phyloP scores from a whole-genome alignment of 116 monocot genomes.

The Dioscorea cayenensis region DNA sequence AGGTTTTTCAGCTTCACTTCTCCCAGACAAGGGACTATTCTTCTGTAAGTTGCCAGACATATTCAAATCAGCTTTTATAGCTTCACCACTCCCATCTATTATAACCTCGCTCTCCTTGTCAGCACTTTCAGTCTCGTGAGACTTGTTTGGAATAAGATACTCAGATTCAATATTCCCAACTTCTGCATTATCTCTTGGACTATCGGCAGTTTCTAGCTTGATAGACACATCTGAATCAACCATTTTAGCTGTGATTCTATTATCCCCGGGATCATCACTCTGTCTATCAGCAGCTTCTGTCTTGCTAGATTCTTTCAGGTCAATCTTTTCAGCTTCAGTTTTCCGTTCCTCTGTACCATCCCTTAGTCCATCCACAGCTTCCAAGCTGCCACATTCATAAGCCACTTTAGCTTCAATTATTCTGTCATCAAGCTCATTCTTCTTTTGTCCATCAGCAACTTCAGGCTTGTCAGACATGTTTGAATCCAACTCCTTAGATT shows the following conservation, averaged over 20 bases:
- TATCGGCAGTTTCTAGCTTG: neutral
- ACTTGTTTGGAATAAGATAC: neutral
- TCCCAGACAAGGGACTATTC: neutral
- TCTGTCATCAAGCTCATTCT: neutral
- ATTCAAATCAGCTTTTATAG: neutral
- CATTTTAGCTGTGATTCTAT: neutral
- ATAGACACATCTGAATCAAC: neutral
- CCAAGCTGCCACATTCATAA: neutral
- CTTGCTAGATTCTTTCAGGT: no score
- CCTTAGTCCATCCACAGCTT: neutral
- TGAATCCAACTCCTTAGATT: neutral
- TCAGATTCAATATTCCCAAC: neutral
- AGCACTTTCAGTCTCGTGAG: neutral
- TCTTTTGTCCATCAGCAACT: neutral
- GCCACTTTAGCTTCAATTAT: neutral
- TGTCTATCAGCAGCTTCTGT: neutral
- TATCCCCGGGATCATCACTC: neutral
- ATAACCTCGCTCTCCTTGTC: neutral
- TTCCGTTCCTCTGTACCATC: neutral
- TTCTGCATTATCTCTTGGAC: neutral
- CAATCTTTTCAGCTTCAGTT: no score
- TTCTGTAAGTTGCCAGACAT: neutral
- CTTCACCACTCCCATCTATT: neutral
- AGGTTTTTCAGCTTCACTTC: neutral
- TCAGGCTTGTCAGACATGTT: neutral